Evolutionary conservation across 768 basidiomycete species (phyloP).

Genomic region (Amanita polypyramis): DNA sequence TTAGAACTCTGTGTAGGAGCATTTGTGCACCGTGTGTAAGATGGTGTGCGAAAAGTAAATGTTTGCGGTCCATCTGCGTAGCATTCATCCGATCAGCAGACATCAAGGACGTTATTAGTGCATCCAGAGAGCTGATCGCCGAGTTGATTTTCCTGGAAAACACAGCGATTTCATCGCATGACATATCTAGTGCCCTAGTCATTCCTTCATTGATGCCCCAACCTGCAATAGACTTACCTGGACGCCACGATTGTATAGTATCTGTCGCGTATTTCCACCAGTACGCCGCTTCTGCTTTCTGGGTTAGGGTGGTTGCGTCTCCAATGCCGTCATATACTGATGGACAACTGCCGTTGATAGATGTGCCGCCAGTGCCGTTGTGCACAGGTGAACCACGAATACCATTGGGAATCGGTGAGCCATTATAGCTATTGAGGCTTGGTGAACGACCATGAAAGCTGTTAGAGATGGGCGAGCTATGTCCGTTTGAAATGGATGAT

Average conservation of each 20-base stretch:
- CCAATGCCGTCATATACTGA: not conserved
- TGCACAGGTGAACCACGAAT: not conserved
- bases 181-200: not conserved
- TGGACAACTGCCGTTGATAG: not conserved
- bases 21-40: conserved; percentile 3
- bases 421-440: too few relatives aligned
- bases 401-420: too few relatives aligned
- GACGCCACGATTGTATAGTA: conserved; percentile 1
- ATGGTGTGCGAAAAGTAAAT: conserved; percentile 1
- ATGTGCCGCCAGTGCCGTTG: not conserved
- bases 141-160: conserved; percentile 4
- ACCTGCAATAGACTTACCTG: not conserved
- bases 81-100: not conserved
- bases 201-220: not conserved
- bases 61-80: not conserved
- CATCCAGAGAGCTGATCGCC: not conserved
- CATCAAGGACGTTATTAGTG: not conserved
- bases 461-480: not conserved
- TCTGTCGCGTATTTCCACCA: conserved; percentile 6
- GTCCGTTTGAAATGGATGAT: not conserved
- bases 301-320: not conserved
- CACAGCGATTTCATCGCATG: conserved; percentile 3
- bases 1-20: conserved; percentile 1
- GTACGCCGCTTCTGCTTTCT: conserved; percentile 5
- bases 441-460: too few relatives aligned